A percentile compares a stretch with the other conserved stretches of the same genome.
Evolutionary conservation across 225 moss, liverwort and hornwort species (phyloP).

Genomic region (Pseudisothecium myosuroides): DNA sequence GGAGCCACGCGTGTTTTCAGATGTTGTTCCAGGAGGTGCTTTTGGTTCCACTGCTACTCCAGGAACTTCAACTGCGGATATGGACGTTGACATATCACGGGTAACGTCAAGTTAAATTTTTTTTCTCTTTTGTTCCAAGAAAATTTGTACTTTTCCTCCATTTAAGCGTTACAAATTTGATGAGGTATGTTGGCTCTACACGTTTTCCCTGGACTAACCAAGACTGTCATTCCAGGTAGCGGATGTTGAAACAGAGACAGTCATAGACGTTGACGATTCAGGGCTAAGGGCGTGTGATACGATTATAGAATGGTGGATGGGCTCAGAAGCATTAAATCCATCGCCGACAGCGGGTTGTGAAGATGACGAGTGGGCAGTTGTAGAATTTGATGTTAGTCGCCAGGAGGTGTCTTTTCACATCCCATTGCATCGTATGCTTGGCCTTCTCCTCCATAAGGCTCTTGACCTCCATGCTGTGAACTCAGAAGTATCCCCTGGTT

Average conservation of each 20-base stretch:
- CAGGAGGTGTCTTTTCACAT: conserved; percentile 95
- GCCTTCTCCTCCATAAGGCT: conserved; percentile 66
- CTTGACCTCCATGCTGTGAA: conserved; percentile 47
- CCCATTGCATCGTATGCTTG: conserved; percentile 86
- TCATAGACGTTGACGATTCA: conserved; percentile 15
- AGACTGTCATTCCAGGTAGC: conserved; percentile 27
- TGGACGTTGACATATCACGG: conserved; percentile 44
- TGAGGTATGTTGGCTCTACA: not conserved
- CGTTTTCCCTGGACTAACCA: conserved; percentile 12
- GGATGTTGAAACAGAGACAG: conserved; percentile 28
- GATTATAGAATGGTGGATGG: conserved; percentile 86
- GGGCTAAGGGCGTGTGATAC: conserved; percentile 12
- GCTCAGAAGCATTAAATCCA: conserved; percentile 33
- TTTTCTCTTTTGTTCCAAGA: not conserved
- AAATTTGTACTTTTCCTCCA: not conserved
- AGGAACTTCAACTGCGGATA: conserved; percentile 35
- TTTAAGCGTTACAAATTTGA: not conserved
- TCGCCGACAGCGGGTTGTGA: conserved; percentile 16
- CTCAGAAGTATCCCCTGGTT: conserved; percentile 18
- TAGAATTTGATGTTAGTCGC: conserved; percentile 87
- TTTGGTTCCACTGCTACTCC: conserved; percentile 14
- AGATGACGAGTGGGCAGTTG: conserved; percentile 57
- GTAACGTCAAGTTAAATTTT: not conserved
- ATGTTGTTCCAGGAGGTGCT: conserved; percentile 16
- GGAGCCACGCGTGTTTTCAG: conserved; percentile 24